phyloP scores from a whole-genome alignment of 2,329 filamentous ascomycete species.

The Botrytis tulipae region DNA sequence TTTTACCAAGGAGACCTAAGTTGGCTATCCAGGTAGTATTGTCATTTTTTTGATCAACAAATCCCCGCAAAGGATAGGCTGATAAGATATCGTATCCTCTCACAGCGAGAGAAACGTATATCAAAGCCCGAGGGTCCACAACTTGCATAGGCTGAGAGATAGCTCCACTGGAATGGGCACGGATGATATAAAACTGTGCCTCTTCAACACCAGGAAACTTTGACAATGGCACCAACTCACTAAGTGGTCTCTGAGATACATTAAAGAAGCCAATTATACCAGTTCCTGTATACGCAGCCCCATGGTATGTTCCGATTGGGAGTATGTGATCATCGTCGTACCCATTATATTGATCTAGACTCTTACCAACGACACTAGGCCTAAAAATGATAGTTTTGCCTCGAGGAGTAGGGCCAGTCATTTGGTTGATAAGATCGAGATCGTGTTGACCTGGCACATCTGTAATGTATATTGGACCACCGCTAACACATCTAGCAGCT shows the following conservation, averaged over 20 bases:
- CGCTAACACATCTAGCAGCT: conserved; percentile 83
- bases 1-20: conserved; percentile 79
- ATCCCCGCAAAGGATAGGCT: conserved; percentile 63
- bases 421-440: conserved; percentile 70
- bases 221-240: conserved; percentile 67
- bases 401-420: conserved; percentile 71
- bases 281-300: conserved; percentile 63
- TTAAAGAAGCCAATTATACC: conserved; percentile 86
- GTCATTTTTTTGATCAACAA: conserved; percentile 45
- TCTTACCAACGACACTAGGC: conserved; percentile 71
- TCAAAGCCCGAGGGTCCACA: conserved; percentile 48
- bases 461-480: conserved; percentile 92
- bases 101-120: conserved; percentile 61
- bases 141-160: conserved; percentile 54
- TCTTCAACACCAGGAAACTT: conserved; percentile 69
- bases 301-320: conserved; percentile 77
- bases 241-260: conserved; percentile 58
- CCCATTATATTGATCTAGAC: conserved; percentile 68
- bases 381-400: conserved; percentile 79
- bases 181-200: conserved; percentile 64
- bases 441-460: conserved; percentile 84
- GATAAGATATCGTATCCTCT: conserved; percentile 80
- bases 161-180: conserved; percentile 66
- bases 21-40: conserved; percentile 58
- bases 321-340: conserved; percentile 74